A percentile compares a stretch with the other conserved stretches of the same genome.
Conservation (phyloP, 2,329 filamentous ascomycete genomes). For the Penicillium corylophilum region DNA sequence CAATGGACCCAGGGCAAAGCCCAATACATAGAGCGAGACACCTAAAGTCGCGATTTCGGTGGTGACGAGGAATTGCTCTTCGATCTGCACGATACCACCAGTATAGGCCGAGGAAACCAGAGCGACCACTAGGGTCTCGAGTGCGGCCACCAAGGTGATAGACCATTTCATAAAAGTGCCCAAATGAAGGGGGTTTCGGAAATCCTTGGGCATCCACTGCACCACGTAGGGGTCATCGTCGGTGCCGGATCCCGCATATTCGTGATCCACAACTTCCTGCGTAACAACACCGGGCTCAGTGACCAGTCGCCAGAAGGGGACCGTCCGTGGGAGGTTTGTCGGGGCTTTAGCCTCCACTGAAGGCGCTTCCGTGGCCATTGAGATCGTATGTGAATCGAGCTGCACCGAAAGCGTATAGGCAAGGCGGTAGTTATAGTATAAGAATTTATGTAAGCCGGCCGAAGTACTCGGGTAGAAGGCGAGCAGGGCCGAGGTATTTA, state of each 20-base stretch:
- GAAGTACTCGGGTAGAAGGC: not conserved
- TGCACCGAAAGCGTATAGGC: not conserved
- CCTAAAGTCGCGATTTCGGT: constrained; percentile 43
- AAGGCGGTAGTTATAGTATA: not conserved
- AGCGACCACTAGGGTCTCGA: constrained; percentile 44
- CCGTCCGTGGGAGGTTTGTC: constrained; percentile 14
- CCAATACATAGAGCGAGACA: constrained; percentile 48
- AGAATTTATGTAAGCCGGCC: not conserved
- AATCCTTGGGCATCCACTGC: constrained; percentile 45
- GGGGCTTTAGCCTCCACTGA: constrained; percentile 8
- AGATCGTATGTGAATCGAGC: too few species aligned
- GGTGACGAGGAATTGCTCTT: constrained; percentile 34
- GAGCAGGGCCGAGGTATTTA: not conserved
- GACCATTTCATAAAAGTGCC: constrained; percentile 39
- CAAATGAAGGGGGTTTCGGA: constrained; percentile 43
- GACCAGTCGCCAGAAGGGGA: constrained; percentile 37
- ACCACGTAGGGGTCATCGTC: constrained; percentile 45
- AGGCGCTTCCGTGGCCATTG: constrained; percentile 11
- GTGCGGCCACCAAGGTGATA: constrained; percentile 39
- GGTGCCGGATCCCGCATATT: constrained; percentile 41
- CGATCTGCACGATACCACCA: constrained; percentile 39
- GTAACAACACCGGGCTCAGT: constrained; percentile 35
- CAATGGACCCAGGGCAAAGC: constrained; percentile 48
- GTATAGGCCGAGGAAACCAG: constrained; percentile 46
- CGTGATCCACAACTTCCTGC: constrained; percentile 34